phyloP scores from a whole-genome alignment of 768 basidiomycete genomes.

The Russula emetica region DNA sequence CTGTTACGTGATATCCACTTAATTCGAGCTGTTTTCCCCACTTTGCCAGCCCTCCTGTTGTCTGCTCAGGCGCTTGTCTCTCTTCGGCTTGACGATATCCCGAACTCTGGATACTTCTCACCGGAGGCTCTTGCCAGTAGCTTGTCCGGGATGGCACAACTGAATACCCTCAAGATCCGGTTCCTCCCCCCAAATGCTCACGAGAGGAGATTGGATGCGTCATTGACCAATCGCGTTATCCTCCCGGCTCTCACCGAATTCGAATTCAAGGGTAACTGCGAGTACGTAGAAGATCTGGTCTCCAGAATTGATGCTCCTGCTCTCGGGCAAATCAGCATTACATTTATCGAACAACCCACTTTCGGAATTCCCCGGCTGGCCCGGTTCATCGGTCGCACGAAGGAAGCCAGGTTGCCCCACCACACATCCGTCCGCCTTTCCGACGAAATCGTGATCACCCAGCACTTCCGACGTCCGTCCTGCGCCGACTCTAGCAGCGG shows the following conservation, averaged over 20 bases:
- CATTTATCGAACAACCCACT: neutral
- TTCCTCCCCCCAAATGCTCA: neutral
- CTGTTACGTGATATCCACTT: neutral
- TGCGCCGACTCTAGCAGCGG: neutral
- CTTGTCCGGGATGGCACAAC: neutral
- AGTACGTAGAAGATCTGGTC: slow-evolving; percentile 14
- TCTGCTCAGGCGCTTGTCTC: slow-evolving; percentile 6
- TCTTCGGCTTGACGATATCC: slow-evolving; percentile 10
- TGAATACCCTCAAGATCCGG: neutral
- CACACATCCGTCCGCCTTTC: neutral
- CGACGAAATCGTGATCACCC: neutral
- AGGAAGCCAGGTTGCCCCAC: neutral
- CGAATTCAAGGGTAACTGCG: slow-evolving; percentile 7
- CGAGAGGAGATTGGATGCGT: neutral
- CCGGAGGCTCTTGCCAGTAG: neutral
- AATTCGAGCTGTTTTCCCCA: neutral
- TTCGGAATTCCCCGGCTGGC: slow-evolving; percentile 15
- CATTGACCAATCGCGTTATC: neutral
- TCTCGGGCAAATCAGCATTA: neutral
- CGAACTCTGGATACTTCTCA: slow-evolving; percentile 4
- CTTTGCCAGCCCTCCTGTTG: slow-evolving; percentile 4
- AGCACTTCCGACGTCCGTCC: neutral
- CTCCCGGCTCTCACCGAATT: slow-evolving; percentile 6
- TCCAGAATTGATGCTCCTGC: slow-evolving; percentile 10
- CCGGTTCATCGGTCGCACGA: slow-evolving; percentile 7